Evolutionary conservation across 164 flowering plant species (phyloP).

Genomic region (Taxillus chinensis): DNA sequence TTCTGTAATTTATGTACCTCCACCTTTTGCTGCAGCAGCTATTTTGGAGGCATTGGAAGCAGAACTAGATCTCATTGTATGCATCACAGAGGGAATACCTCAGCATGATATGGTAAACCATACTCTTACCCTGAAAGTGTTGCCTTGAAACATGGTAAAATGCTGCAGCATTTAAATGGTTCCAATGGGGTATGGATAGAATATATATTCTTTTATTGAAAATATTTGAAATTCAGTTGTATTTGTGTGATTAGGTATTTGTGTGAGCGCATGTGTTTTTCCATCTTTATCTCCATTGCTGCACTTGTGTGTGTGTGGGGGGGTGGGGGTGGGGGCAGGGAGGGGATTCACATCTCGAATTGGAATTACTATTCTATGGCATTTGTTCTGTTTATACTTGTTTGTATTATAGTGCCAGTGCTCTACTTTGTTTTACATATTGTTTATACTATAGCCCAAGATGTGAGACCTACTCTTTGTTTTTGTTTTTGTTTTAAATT

Average conservation of each 20-base stretch:
- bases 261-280: neutral
- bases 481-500: too few relatives aligned
- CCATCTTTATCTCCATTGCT: too few relatives aligned
- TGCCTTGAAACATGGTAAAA: neutral
- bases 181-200: neutral
- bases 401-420: too few relatives aligned
- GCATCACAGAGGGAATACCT: constrained; percentile 97
- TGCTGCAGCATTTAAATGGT: neutral
- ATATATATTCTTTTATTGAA: neutral
- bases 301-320: too few relatives aligned
- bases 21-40: constrained; percentile 96
- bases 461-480: too few relatives aligned
- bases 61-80: constrained; percentile 88
- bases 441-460: too few relatives aligned
- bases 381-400: too few relatives aligned
- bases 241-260: neutral
- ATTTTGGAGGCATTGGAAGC: constrained; percentile 96
- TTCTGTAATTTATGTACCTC: constrained; percentile 93
- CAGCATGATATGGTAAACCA: constrained; percentile 91
- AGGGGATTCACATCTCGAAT: too few relatives aligned
- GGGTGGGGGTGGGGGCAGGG: too few relatives aligned
- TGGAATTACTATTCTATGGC: too few relatives aligned
- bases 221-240: neutral
- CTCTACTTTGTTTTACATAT: too few relatives aligned
- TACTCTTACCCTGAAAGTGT: neutral